Base-by-base conservation (phyloP, 768 basidiomycete species). In the Phylloporus arenicola region DNA sequence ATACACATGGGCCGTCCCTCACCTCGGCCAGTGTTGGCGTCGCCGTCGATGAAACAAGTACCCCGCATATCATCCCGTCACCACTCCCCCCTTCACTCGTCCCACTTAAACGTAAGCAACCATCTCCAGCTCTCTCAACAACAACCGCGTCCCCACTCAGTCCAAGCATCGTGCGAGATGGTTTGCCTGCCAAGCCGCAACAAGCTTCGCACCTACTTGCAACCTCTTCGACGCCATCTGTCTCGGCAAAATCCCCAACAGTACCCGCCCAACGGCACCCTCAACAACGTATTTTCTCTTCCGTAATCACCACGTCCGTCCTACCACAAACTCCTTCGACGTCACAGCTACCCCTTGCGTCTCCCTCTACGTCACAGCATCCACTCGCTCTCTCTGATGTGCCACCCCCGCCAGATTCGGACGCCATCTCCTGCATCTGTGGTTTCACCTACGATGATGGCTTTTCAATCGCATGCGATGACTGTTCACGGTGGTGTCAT, bases 401-500 rank as follows among this genome's bases (percentile, higher is more conserved):
- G n/a, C 63, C 57, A 40, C 62, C 57, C 19, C 67, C 66, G 31
- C 53, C 68, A 25, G 68, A 60, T 53, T 67, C 75, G 11, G 80
- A 83, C 42, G 70, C 71, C 43, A 81, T 84, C 47, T 72, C 74
- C 41, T 93, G 91, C 64, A 86, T 90, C 52, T 93, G 90, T 65
- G 82, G 81, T 6, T 78, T 79, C 53, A 69, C 75, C 41, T 75
- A 81, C 61, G 91, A 91, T 68, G 89, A 91, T 64, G 90, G 90
- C 19, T 88, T 86, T 65, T 85, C 83, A 10, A 88, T 93, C 54
- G 87, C 85, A 10, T 94, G 92, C 69, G 92, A 93, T 65, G 64
- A 72, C 43, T 94, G 92, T 63, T 78, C 76, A 19, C 78, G 84
- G 34, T 93, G 92, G 90, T 86, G 84, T 57, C 92, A 94, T 69